These are phyloP conservation scores for Logfia minima DNA, from an alignment of 129 eudicot genomes.

Conservation along the genomic window DNA sequence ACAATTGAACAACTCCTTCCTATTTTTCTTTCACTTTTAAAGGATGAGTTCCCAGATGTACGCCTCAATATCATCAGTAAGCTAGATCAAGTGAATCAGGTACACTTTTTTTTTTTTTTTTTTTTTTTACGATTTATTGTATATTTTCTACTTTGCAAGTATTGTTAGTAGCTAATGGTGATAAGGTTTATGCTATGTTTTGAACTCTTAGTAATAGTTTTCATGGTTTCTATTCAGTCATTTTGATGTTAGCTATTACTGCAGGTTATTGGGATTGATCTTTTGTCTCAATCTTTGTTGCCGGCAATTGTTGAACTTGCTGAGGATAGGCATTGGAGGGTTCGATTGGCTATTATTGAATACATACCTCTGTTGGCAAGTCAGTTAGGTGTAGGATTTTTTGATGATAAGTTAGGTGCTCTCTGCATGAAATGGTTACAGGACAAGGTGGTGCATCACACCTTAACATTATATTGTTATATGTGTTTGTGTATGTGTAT, in stretches of 20 bases:
- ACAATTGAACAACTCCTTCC: slow-evolving; percentile 97
- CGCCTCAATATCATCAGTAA: slow-evolving; percentile 94
- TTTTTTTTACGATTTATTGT: neutral
- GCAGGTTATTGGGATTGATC: slow-evolving; percentile 95
- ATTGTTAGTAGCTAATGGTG: neutral
- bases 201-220: slow-evolving; percentile 5
- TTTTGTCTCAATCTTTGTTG: slow-evolving; percentile 80
- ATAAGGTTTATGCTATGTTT: neutral
- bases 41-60: slow-evolving; percentile 96
- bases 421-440: slow-evolving; percentile 99
- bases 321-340: slow-evolving; percentile 96
- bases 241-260: slow-evolving; percentile 20
- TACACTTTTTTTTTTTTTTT: slow-evolving; percentile 3
- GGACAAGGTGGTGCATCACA: slow-evolving; percentile 65
- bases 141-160: neutral
- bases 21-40: slow-evolving; percentile 79
- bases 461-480: neutral
- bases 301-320: slow-evolving; percentile 97
- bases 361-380: slow-evolving; percentile 92
- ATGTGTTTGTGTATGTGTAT: too few relatives aligned
- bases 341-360: slow-evolving; percentile 87
- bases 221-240: neutral
- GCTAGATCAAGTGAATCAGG: slow-evolving; percentile 98
- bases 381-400: slow-evolving; percentile 90
- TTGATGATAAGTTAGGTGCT: slow-evolving; percentile 87